Evolutionary conservation across 129 eudicot species (phyloP), one percentile per base, ranked within the genome.

Genomic region (Centaurea solstitialis): DNA sequence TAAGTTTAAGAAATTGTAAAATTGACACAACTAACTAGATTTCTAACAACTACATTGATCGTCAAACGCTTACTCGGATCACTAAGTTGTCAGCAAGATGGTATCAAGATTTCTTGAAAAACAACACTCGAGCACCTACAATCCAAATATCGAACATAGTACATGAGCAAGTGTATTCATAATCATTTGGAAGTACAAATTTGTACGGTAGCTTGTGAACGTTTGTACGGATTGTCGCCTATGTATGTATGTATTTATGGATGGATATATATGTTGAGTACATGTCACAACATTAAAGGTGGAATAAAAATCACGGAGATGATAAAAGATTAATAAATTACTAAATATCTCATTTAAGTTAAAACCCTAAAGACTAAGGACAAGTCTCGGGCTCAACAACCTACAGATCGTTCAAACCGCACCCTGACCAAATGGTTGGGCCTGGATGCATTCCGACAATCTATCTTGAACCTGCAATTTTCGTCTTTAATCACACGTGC

Each of bases 371-470:
- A 81, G 96, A 87, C 86, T 90, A 78, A 0, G 40, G 96, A 80
- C 20, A 77, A 38, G 80, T 77, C 61, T 77, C 73, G 33, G 81
- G 74, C 64, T 82, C 68, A 7, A 47, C 68, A 21, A 23, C 85
- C 76, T 0, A 45, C 15, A 2, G 97, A 85, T 71, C 98, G 92
- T 53, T 87, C 83, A 75, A 90, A 92, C 90, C 96, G 90, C 30
- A 90, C 98, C 94, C 86, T 86, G 18, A 92, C 98, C 65, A 94
- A 84, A 62, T 89, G 87, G 71, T 96, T 92, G 0, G 98, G 98
- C 23, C 92, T 94, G 98, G 22, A 91, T 81, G 72, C 98, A 94
- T 65, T 94, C 96, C 26, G 98, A 96, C 80, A 89, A 76, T 68
- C 85, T 85, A 33, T 33, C 37, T 33, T 35, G 98, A 94, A 70